phyloP scores from a whole-genome alignment of 495 filamentous ascomycete genomes.

The Aspergillus conjunctus region DNA sequence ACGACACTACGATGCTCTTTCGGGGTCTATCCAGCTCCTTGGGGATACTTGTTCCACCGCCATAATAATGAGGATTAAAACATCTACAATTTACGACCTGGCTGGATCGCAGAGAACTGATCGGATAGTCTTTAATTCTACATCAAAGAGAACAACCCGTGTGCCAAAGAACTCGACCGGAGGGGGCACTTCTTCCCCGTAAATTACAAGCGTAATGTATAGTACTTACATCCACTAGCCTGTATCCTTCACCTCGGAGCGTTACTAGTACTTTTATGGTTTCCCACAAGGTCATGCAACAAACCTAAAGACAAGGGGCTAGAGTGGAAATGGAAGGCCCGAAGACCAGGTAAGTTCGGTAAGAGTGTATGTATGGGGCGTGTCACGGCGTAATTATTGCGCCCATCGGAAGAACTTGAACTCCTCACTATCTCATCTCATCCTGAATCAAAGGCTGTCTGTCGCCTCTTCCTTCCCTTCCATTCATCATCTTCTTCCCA shows the following conservation, averaged over 20 bases:
- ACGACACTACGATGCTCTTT: conserved; percentile 16
- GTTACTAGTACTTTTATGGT: neutral
- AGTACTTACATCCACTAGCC: neutral
- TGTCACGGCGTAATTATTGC: conserved; percentile 14
- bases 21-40: neutral
- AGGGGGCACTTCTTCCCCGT: neutral
- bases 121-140: neutral
- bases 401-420: conserved; percentile 1
- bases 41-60: neutral
- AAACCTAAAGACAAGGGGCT: neutral
- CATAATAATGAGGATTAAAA: neutral
- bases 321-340: neutral
- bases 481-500: conserved; percentile 8
- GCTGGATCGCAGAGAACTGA: no score
- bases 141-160: neutral
- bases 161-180: no score
- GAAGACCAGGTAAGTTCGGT: neutral
- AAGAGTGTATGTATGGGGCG: neutral
- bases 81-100: no score
- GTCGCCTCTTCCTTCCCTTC: conserved; percentile 27
- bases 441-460: conserved; percentile 12
- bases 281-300: neutral
- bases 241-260: neutral
- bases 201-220: neutral
- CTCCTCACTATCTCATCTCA: conserved; percentile 15